Evolutionary conservation across 768 basidiomycete genomes (phyloP), one percentile per base, ranked within the genome.

Genomic region (Pulveroboletus sp.): DNA sequence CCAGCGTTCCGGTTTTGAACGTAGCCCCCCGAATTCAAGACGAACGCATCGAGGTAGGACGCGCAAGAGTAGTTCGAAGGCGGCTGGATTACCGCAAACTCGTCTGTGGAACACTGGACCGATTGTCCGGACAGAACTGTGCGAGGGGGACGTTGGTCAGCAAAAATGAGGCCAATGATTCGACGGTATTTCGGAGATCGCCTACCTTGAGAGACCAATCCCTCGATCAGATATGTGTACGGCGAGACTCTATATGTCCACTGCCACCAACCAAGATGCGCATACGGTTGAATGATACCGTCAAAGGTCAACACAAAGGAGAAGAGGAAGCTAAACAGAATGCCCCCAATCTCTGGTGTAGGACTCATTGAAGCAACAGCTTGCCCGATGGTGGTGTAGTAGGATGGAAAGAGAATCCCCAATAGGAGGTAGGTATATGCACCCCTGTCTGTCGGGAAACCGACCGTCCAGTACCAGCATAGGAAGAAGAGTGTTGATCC

Each of bases 401-500:
- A 86, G 0, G 80, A 30, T 6, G 83, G 80, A 60, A 77, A 84
- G 21, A 81, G 55, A 24, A 86, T 54, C 17, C 71, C 75, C 24
- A 81, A 52, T 57, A 80, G 67, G 6, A 86, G 72, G 59, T 73
- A 84, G 2, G 78, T 79, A 58, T 78, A 84, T n/a, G 76, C 84
- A 5, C 74, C 82, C 33, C 83, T 69, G 11, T 72, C 70, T 1
- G 65, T 69, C 8, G 72, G 70, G 58, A 81, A 82, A 0, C 83
- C 83, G 44, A 84, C 80, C 5, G 83, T 82, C 79, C 80, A 85
- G 65, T 76, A 86, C 84, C 84, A 87, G 57, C 76, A 79, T 46
- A 83, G 57, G 69, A 79, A 88, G 67, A 82, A 76, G 11, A 86
- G 47, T 0, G 74, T 70, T 1, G 82, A 79, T 28, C 78, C 77